phyloP scores from a whole-genome alignment of 768 basidiomycete genomes.

The Lyophyllum atratum region DNA sequence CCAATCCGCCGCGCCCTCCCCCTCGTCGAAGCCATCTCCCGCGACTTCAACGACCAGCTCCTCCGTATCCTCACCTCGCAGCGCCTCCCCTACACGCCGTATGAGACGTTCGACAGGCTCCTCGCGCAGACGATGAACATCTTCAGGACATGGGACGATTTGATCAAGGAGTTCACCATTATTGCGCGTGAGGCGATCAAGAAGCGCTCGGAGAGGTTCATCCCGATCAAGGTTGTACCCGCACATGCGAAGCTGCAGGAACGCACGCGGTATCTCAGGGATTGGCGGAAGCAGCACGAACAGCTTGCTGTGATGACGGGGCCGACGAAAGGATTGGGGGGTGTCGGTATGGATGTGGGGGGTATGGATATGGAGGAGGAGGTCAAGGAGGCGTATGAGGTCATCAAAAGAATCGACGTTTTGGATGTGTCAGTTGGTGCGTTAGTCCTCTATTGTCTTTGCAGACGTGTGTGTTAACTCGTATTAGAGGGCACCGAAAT shows the following conservation, averaged over 20 bases:
- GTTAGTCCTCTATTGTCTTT: slow-evolving; percentile 24
- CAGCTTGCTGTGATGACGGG: slow-evolving; percentile 97
- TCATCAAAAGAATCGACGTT: slow-evolving; percentile 95
- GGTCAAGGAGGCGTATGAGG: slow-evolving; percentile 94
- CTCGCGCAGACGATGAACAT: slow-evolving; percentile 75
- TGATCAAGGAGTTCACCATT: slow-evolving; percentile 90
- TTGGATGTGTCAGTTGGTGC: slow-evolving; percentile 89
- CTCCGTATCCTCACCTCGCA: slow-evolving; percentile 89
- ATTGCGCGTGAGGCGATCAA: slow-evolving; percentile 92
- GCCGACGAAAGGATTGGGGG: slow-evolving; percentile 82
- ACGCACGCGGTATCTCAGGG: slow-evolving; percentile 79
- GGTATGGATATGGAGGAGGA: slow-evolving; percentile 99
- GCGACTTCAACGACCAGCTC: slow-evolving; percentile 95
- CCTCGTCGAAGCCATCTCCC: slow-evolving; percentile 96
- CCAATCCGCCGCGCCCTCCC: slow-evolving; percentile 95
- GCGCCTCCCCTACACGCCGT: slow-evolving; percentile 90
- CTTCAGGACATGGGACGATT: slow-evolving; percentile 87
- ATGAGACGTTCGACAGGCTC: slow-evolving; percentile 90
- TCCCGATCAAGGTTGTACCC: slow-evolving; percentile 92
- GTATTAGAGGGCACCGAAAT: slow-evolving; percentile 90
- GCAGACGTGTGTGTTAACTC: background rate
- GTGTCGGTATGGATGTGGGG: slow-evolving; percentile 73
- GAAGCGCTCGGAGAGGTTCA: slow-evolving; percentile 89
- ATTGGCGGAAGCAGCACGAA: slow-evolving; percentile 97
- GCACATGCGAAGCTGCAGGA: slow-evolving; percentile 93